A percentile compares a stretch with the other conserved stretches of the same genome.
Conservation (phyloP, 2,329 filamentous ascomycete species). For the Aspergillus quadrilineatus region DNA sequence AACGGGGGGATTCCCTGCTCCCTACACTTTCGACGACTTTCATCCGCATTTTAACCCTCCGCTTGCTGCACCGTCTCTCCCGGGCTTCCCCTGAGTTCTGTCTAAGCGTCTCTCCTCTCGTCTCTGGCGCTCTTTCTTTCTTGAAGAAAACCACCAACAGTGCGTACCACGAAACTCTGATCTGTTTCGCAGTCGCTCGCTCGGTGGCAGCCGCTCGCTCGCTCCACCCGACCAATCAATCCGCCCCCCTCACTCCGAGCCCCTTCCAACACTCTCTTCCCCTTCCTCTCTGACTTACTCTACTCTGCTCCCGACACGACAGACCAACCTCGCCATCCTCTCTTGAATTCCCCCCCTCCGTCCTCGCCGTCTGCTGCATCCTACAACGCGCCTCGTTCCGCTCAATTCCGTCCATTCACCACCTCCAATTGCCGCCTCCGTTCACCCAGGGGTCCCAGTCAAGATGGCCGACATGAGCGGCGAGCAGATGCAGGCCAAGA, state of each 20-base stretch:
- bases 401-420: constrained; percentile 17
- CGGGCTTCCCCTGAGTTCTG: not conserved
- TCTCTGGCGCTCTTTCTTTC: constrained; percentile 5
- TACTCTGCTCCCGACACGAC: constrained; percentile 3
- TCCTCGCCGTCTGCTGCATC: constrained; percentile 21
- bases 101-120: not conserved
- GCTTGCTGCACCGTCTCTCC: not conserved
- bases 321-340: constrained; percentile 12
- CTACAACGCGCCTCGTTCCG: constrained; percentile 38
- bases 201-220: constrained; percentile 30
- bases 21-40: not conserved
- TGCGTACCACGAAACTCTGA: constrained; percentile 15
- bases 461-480: constrained; percentile 52
- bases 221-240: constrained; percentile 23
- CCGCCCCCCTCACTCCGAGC: constrained; percentile 11
- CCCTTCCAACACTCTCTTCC: constrained; percentile 9
- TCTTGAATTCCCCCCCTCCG: constrained; percentile 10
- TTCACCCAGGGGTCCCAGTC: constrained; percentile 27
- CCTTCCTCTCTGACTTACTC: constrained; percentile 14
- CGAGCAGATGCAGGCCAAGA: constrained; percentile 81
- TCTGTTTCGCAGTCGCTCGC: constrained; percentile 20
- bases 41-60: not conserved
- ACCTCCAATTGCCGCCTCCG: constrained; percentile 23
- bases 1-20: not conserved
- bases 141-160: not conserved